Evolutionary conservation across 2,329 filamentous ascomycete genomes (phyloP).

Genomic region (Ceratocystis huliohia): DNA sequence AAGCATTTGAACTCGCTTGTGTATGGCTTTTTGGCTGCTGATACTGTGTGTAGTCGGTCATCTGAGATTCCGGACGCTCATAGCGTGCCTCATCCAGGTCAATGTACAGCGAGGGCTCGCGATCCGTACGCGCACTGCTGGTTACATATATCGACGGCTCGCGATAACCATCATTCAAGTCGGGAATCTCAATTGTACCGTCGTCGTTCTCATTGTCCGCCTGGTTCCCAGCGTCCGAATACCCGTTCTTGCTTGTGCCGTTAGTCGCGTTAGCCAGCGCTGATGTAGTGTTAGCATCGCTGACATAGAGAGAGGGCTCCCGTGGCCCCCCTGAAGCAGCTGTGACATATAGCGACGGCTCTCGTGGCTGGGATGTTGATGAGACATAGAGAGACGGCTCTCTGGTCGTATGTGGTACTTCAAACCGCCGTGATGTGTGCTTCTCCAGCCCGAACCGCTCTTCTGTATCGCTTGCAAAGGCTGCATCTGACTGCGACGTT

Average conservation of each 20-base stretch:
- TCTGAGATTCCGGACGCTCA: conserved; percentile 17
- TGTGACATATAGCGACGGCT: conserved; percentile 16
- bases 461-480: conserved; percentile 20
- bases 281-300: conserved; percentile 12
- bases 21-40: conserved; percentile 9
- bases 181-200: conserved; percentile 21
- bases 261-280: conserved; percentile 5
- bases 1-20: neutral
- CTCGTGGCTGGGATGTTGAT: conserved; percentile 7
- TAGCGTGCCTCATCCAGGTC: conserved; percentile 15
- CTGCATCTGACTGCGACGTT: conserved; percentile 22
- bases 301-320: conserved; percentile 18
- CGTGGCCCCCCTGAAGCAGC: neutral
- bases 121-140: conserved; percentile 12
- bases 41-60: conserved; percentile 15
- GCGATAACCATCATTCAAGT: conserved; percentile 17
- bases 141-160: conserved; percentile 21
- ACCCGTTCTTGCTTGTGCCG: neutral
- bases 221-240: neutral
- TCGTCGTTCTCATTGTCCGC: conserved; percentile 18
- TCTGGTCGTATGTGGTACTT: conserved; percentile 14
- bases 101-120: conserved; percentile 19
- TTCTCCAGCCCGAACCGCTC: conserved; percentile 22
- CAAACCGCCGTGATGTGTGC: conserved; percentile 18
- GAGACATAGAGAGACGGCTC: conserved; percentile 19